Conservation (phyloP, 306 rosid genomes). For the Lotus japonicus region DNA sequence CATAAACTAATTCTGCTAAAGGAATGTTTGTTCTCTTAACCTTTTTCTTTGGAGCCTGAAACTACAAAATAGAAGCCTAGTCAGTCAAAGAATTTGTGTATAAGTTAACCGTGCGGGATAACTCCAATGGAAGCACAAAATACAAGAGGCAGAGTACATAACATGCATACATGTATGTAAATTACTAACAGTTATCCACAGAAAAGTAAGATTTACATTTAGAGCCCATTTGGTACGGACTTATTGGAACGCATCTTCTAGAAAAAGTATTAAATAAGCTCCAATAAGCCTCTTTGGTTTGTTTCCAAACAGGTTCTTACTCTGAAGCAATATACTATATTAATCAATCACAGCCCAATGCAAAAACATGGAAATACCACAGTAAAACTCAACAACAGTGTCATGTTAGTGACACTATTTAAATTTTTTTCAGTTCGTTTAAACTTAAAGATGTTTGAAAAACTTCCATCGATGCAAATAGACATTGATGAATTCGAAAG, state of each 20-base stretch:
- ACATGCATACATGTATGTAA: not conserved
- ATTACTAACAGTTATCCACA: not conserved
- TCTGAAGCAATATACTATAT: not conserved
- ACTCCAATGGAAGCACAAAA: not conserved
- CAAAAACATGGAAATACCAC: not conserved
- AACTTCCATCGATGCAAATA: too few relatives aligned
- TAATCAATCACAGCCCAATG: not conserved
- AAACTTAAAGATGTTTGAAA: not conserved
- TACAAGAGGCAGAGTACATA: not conserved
- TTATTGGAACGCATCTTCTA: too few relatives aligned
- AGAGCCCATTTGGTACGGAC: too few relatives aligned
- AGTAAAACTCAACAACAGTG: not conserved
- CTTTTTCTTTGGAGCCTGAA: slow-evolving; percentile 76
- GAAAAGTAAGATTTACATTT: not conserved
- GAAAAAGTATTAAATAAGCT: too few relatives aligned
- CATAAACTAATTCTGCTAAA: slow-evolving; percentile 64
- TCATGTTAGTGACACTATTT: not conserved
- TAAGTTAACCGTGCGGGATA: not conserved
- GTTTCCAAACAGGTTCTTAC: not conserved
- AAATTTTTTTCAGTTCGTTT: not conserved
- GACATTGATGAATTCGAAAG: too few relatives aligned
- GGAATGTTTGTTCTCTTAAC: slow-evolving; percentile 71
- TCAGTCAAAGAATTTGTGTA: not conserved
- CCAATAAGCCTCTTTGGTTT: too few relatives aligned
- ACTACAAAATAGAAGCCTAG: slow-evolving; percentile 23